phyloP scores from a whole-genome alignment of 495 filamentous ascomycete genomes.

The Penicillium turbatum region DNA sequence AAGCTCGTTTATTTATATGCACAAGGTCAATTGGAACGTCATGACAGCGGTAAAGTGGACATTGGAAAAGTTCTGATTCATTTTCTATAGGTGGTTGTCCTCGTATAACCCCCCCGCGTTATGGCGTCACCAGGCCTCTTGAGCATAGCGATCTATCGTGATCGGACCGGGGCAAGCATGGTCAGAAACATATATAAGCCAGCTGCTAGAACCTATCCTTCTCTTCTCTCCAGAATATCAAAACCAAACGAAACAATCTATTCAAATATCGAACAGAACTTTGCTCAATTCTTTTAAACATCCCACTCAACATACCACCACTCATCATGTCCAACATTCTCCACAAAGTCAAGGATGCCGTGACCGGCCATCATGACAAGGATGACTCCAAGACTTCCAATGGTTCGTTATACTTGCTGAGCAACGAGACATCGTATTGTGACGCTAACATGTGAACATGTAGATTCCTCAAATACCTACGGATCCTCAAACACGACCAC shows the following conservation, averaged over 20 bases:
- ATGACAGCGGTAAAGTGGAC: conserved; percentile 9
- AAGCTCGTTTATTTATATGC: neutral
- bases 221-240: neutral
- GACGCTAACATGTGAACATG: conserved; percentile 42
- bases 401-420: conserved; percentile 4
- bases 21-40: conserved; percentile 17
- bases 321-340: conserved; percentile 61
- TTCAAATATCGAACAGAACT: neutral
- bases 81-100: neutral
- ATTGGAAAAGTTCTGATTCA: neutral
- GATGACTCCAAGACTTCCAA: conserved; percentile 32
- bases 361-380: conserved; percentile 42
- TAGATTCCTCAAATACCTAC: conserved; percentile 28
- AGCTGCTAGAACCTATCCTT: neutral
- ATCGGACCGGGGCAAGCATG: neutral
- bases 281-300: neutral
- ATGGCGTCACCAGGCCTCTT: conserved; percentile 20
- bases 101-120: conserved; percentile 7
- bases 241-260: neutral
- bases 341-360: conserved; percentile 70
- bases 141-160: neutral
- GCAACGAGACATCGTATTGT: neutral
- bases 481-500: conserved; percentile 3
- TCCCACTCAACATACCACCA: neutral
- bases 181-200: neutral